Conservation (phyloP, 2,329 filamentous ascomycete genomes). For the Sodiomyces alkalinus region DNA sequence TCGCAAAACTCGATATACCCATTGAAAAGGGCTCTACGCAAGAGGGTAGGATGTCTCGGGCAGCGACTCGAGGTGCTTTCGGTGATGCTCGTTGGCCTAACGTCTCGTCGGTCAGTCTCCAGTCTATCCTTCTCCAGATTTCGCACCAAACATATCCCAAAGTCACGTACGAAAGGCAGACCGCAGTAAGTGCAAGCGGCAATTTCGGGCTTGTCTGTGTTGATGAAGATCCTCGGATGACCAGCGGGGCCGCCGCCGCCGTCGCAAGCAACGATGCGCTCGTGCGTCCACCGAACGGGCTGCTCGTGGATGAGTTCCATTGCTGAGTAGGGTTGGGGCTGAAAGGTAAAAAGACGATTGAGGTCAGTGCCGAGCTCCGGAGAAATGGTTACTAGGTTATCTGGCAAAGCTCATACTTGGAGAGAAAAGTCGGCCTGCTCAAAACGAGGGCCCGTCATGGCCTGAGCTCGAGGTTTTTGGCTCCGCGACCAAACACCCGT, state of each 20-base stretch:
- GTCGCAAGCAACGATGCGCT: slow-evolving; percentile 71
- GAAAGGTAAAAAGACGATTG: too few relatives aligned
- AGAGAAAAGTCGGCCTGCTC: slow-evolving; percentile 90
- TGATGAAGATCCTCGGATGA: slow-evolving; percentile 92
- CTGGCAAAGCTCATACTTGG: slow-evolving; percentile 48
- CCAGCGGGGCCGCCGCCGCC: slow-evolving; percentile 82
- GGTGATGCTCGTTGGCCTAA: slow-evolving; percentile 82
- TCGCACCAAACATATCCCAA: too few relatives aligned
- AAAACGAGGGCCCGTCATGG: slow-evolving; percentile 89
- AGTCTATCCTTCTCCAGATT: too few relatives aligned
- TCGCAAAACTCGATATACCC: too few relatives aligned
- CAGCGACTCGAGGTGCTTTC: slow-evolving; percentile 68
- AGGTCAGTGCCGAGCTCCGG: neutral
- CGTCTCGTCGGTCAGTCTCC: neutral
- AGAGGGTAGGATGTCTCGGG: slow-evolving; percentile 73
- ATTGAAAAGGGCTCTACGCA: too few relatives aligned
- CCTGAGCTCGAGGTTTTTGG: slow-evolving; percentile 65
- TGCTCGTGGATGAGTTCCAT: slow-evolving; percentile 95
- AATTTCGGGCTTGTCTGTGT: slow-evolving; percentile 94
- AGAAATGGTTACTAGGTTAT: neutral
- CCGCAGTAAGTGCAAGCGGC: slow-evolving; percentile 85
- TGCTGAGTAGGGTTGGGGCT: slow-evolving; percentile 81
- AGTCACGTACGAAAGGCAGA: slow-evolving; percentile 63
- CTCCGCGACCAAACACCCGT: slow-evolving; percentile 66
- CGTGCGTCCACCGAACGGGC: slow-evolving; percentile 82